These are phyloP conservation scores for Aspergillus bertholletiae DNA, from an alignment of 495 filamentous ascomycete genomes.

Conservation along the genomic window DNA sequence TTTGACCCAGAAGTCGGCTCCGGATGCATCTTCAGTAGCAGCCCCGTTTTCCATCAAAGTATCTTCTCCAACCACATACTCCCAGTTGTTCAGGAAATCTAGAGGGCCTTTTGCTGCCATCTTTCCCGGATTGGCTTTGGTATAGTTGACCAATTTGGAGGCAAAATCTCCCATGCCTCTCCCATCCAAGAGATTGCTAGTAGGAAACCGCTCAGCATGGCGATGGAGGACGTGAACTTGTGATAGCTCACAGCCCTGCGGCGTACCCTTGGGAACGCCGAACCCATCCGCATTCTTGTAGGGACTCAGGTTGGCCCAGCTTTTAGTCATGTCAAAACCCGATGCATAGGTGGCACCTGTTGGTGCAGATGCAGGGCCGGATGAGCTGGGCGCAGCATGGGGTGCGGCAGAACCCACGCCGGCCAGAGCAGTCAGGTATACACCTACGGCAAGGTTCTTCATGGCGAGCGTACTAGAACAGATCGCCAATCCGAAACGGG, in stretches of 20 bases:
- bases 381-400: neutral
- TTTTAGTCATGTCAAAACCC: constrained; percentile 30
- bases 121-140: constrained; percentile 27
- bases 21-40: constrained; percentile 45
- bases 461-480: neutral
- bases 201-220: constrained; percentile 49
- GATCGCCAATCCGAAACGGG: neutral
- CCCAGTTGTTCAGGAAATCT: constrained; percentile 47
- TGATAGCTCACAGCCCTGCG: constrained; percentile 46
- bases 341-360: constrained; percentile 24
- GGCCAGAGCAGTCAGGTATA: neutral
- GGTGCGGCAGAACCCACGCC: neutral
- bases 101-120: constrained; percentile 42
- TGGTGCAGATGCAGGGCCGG: constrained; percentile 10
- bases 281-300: constrained; percentile 39
- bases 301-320: constrained; percentile 43
- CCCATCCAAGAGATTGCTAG: constrained; percentile 33
- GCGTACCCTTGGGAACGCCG: constrained; percentile 41
- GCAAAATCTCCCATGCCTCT: constrained; percentile 40
- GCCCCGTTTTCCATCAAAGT: constrained; percentile 47
- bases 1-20: constrained; percentile 48
- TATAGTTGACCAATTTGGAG: constrained; percentile 35
- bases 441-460: neutral
- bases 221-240: constrained; percentile 48
- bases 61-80: constrained; percentile 40